Evolutionary conservation across 2,329 filamentous ascomycete species (phyloP), one percentile per base, ranked within the genome.

Genomic region (Cladophialophora carrionii): DNA sequence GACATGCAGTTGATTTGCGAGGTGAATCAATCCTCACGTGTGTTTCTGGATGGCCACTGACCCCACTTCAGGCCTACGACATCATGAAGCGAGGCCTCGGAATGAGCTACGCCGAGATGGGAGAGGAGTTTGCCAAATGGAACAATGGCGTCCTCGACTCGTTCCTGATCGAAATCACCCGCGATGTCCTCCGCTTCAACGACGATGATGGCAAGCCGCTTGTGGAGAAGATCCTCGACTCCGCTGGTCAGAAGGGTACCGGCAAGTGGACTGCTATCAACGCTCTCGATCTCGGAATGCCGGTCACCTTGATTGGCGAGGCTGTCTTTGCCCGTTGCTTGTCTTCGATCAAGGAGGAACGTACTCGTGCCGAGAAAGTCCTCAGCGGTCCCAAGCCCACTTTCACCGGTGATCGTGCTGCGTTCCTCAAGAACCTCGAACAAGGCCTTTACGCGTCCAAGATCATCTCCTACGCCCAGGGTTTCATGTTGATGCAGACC

Each of bases 261-360:
- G 95, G 95, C 83, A 98, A 99, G 87, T 99, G 95, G 95, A 99
- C 95, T 72, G 94, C 95, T 76, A 96, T 99, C 84, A 99, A 99
- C 83, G 93, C 95, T 72, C 89, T 99, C 67, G 95, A 99, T 80
- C 90, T 99, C 69, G 95, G 95, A 76, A 96, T 96, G 92, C 95
- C 95, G 77, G 95, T 99, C 74, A 98, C 95, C 68, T 84, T 99
- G 74, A 99, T 99, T 73, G 95, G 94, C 69, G 95, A 99, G 86
- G 90, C 95, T 73, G 95, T 99, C 74, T 92, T 98, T 77, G 87
- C 92, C 73, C 91, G 95, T 76, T 98, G 95, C 86, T 80, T 99
- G 80, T 96, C 91, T 73, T 90, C 90, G 71, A 87, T 98, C 83
- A 99, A 99, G 89, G 86, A 86, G 56, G 93, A 99, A 88, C 94